phyloP scores from a whole-genome alignment of 2,329 filamentous ascomycete species.

The Beauveria sp. region DNA sequence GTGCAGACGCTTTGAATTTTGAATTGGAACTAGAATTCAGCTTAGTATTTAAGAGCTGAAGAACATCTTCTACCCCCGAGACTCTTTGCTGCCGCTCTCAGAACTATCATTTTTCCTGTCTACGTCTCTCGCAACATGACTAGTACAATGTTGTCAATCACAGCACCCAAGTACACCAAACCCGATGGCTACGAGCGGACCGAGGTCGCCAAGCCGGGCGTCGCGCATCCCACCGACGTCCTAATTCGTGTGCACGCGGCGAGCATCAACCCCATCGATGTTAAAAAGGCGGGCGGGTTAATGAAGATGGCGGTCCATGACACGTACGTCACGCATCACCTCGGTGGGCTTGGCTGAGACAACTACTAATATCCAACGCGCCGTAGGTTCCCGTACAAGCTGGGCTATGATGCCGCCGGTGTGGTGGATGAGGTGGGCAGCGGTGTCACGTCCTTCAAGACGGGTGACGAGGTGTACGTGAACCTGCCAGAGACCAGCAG shows the following conservation, averaged over 20 bases:
- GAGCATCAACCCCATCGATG: slow-evolving; percentile 37
- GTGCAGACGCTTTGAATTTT: neutral
- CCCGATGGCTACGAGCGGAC: slow-evolving; percentile 17
- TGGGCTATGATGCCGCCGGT: slow-evolving; percentile 7
- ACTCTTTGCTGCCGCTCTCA: too few species aligned
- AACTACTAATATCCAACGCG: too few species aligned
- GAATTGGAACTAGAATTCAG: too few species aligned
- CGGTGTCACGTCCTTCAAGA: neutral
- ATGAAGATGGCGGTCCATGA: slow-evolving; percentile 26
- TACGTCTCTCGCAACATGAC: neutral
- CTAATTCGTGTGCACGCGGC: slow-evolving; percentile 35
- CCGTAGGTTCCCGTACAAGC: slow-evolving; percentile 9
- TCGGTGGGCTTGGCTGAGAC: too few species aligned
- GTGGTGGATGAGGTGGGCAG: slow-evolving; percentile 4
- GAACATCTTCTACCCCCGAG: too few species aligned
- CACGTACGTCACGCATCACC: slow-evolving; percentile 16
- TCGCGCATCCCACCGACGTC: slow-evolving; percentile 17
- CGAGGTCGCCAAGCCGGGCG: slow-evolving; percentile 16
- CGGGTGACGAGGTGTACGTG: slow-evolving; percentile 14
- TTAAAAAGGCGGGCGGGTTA: slow-evolving; percentile 30
- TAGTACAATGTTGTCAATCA: slow-evolving; percentile 16
- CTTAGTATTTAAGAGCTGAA: neutral
- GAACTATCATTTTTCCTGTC: too few species aligned
- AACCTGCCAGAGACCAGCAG: slow-evolving; percentile 17
- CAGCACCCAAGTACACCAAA: slow-evolving; percentile 14